A percentile compares a stretch with the other conserved stretches of the same genome.
Conservation (phyloP, 164 flowering plant genomes). For the Vitis cinerea region DNA sequence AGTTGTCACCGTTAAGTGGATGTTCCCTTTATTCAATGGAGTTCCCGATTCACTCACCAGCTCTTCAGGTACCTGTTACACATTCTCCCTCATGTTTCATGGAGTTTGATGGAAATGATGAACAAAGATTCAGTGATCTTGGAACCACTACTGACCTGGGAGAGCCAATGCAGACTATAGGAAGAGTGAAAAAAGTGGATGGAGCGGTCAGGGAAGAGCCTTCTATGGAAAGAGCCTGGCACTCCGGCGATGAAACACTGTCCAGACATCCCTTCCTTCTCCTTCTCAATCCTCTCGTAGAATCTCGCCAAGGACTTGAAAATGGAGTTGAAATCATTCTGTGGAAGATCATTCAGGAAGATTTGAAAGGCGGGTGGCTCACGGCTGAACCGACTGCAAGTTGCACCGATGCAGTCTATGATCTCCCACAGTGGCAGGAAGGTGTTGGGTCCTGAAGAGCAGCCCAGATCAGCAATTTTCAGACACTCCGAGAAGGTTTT, state of each 20-base stretch:
- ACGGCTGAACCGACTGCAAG: background rate
- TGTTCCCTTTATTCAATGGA: slow-evolving; percentile 11
- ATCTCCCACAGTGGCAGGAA: background rate
- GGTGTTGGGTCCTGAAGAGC: slow-evolving; percentile 3
- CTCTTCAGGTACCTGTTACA: slow-evolving; percentile 9
- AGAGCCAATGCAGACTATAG: slow-evolving; percentile 11
- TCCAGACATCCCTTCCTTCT: background rate
- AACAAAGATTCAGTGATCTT: no score
- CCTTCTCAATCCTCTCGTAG: background rate
- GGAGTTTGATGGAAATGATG: background rate
- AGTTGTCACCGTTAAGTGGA: slow-evolving; percentile 5
- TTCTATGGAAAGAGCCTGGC: slow-evolving; percentile 17
- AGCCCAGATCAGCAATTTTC: background rate
- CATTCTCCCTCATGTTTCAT: no score
- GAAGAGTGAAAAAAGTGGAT: slow-evolving; percentile 17
- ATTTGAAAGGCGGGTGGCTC: background rate
- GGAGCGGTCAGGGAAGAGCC: slow-evolving; percentile 15
- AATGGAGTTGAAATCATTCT: background rate
- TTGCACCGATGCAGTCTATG: background rate
- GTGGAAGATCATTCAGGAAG: slow-evolving; percentile 1
- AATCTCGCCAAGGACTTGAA: background rate
- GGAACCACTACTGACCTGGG: background rate
- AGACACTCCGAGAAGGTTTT: background rate
- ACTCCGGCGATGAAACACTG: background rate
- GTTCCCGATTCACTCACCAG: background rate